These are phyloP conservation scores for Calocera cornea DNA, from an alignment of 768 basidiomycete genomes.

Conservation along the genomic window DNA sequence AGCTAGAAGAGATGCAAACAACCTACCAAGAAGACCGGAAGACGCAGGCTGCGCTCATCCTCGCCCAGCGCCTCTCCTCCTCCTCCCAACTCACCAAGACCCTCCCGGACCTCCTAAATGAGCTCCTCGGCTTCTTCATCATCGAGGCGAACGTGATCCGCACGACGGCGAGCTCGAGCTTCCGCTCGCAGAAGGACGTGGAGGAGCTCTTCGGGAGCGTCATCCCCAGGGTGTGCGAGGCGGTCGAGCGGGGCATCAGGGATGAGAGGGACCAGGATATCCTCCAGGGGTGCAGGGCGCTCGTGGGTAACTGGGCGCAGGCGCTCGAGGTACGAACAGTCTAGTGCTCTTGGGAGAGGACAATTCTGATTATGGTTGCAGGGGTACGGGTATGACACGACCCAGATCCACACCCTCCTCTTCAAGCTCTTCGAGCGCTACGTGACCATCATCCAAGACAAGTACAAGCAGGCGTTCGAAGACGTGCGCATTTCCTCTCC, in stretches of 20 bases:
- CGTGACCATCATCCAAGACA: conserved; percentile 59
- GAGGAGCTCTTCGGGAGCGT: conserved; percentile 93
- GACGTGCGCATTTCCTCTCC: conserved; percentile 38
- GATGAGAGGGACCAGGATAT: conserved; percentile 67
- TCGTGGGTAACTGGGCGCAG: conserved; percentile 72
- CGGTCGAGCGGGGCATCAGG: conserved; percentile 57
- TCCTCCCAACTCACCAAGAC: conserved; percentile 24
- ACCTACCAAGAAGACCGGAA: conserved; percentile 97
- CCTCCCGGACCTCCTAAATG: conserved; percentile 68
- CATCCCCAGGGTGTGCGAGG: conserved; percentile 53
- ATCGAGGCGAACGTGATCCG: conserved; percentile 85
- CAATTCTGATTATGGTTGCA: conserved; percentile 21
- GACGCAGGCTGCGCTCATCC: conserved; percentile 95
- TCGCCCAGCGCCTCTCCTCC: conserved; percentile 34
- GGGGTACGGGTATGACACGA: conserved; percentile 78
- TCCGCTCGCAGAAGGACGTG: conserved; percentile 81
- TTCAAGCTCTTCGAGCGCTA: conserved; percentile 87
- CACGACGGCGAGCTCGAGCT: conserved; percentile 54
- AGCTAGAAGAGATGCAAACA: conserved; percentile 74
- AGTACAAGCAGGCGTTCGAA: conserved; percentile 72
- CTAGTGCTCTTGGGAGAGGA: neutral
- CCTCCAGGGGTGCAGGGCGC: conserved; percentile 73
- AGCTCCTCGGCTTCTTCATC: conserved; percentile 95
- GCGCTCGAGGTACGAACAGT: conserved; percentile 61
- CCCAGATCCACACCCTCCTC: conserved; percentile 68